phyloP scores from a whole-genome alignment of 257 asterid genomes.

The Solanum rostratum region DNA sequence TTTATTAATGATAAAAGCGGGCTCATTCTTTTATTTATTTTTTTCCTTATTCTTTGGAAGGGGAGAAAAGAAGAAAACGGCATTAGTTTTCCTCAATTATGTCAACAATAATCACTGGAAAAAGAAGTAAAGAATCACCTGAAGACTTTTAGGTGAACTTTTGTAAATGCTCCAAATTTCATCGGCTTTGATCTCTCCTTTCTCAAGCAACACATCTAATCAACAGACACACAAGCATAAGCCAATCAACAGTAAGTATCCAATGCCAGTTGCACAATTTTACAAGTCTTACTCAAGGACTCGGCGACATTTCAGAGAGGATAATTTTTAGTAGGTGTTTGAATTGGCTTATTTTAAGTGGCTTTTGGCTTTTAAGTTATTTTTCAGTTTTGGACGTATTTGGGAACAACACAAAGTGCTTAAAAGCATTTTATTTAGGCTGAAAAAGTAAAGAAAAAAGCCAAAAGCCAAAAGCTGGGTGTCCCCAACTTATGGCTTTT shows the following conservation, averaged over 20 bases:
- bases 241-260: slow-evolving; percentile 13
- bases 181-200: slow-evolving; percentile 81
- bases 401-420: no score
- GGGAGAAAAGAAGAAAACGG: not conserved
- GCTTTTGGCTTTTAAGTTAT: no score
- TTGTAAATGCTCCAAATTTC: slow-evolving; percentile 75
- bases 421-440: no score
- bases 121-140: slow-evolving; percentile 35
- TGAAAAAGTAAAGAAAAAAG: no score
- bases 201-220: slow-evolving; percentile 77
- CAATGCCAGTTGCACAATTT: not conserved
- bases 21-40: not conserved
- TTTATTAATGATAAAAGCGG: not conserved
- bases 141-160: slow-evolving; percentile 53
- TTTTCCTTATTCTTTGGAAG: not conserved
- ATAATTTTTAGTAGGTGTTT: not conserved
- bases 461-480: no score
- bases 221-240: slow-evolving; percentile 15
- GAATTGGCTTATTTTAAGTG: no score
- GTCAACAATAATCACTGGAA: not conserved
- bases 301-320: not conserved
- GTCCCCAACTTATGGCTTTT: no score
- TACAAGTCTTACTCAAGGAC: not conserved
- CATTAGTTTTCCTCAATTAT: not conserved
- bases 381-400: no score